Conservation (phyloP, 2,329 filamentous ascomycete genomes). For the Dothistroma pini region DNA sequence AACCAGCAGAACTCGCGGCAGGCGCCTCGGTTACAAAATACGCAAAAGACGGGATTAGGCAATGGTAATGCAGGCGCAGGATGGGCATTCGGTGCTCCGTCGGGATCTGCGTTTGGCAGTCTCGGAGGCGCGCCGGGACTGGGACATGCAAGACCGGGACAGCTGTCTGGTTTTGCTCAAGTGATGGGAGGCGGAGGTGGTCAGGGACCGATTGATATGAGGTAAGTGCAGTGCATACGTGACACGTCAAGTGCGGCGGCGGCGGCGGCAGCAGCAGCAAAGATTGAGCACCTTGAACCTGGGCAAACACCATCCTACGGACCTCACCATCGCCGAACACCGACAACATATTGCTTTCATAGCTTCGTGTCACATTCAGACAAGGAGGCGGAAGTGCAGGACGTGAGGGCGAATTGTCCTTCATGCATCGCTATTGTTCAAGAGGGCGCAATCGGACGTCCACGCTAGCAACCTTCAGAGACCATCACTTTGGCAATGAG, state of each 20-base stretch:
- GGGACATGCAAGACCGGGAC: conserved; percentile 23
- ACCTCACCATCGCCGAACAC: background rate
- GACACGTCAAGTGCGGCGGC: background rate
- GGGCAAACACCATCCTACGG: background rate
- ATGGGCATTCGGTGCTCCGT: conserved; percentile 56
- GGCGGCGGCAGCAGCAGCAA: conserved; percentile 6
- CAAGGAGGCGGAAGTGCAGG: background rate
- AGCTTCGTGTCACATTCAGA: background rate
- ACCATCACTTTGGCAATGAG: background rate
- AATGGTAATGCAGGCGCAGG: conserved; percentile 45
- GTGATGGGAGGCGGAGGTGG: conserved; percentile 34
- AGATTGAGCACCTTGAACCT: background rate
- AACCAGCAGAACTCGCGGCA: conserved; percentile 27
- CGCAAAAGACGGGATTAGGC: conserved; percentile 40
- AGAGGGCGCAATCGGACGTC: background rate
- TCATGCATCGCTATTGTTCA: background rate
- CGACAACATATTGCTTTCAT: too few relatives aligned
- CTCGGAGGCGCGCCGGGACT: conserved; percentile 24
- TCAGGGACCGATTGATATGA: conserved; percentile 36
- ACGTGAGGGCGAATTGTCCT: background rate
- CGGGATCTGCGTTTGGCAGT: conserved; percentile 40
- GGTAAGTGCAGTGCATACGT: conserved; percentile 26
- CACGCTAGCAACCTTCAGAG: background rate
- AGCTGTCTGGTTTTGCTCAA: conserved; percentile 35
- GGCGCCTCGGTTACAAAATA: conserved; percentile 31